Base-by-base conservation (phyloP, 805 yeast genomes). In the Nakazawaea laoshanensis region DNA sequence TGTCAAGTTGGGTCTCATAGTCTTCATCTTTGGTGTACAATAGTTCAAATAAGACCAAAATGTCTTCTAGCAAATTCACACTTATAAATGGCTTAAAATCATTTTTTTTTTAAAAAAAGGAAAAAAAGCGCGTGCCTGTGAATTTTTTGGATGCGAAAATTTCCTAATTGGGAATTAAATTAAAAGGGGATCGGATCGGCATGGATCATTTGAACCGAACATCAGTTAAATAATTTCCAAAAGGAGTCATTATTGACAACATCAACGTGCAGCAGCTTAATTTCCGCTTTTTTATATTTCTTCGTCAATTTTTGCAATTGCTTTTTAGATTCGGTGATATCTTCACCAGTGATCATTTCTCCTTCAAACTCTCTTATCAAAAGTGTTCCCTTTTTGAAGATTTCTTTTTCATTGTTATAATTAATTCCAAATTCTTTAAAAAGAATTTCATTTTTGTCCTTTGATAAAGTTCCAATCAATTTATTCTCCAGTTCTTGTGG, bases 341-440 rank as follows among this genome's bases (percentile, higher is more conserved):
- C n/a, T 13, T 25, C 12, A 40, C 43, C 7, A 28, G 19, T 42
- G 9, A 22, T 31, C 10, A 42, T 42, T 30, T 45, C 47, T 15
- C 40, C 39, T 9, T 24, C 21, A 12, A 50, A 45, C 33, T 74
- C 77, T 45, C 88, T 59, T 3, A 76, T 60, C 12, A 73, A 52
- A 2, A 72, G 55, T 0, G 88, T 74, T 2, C 98, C 98, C 58
- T 89, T 92, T 42, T 80, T 83, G 58, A 59, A 92, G 41, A 87
- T 77, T 35, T 83, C 96, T 0, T 82, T 83, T 55, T 89, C 96
- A 42, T 84, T 74, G 51, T 92, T 92, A 57, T 92, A 92, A 49
- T 92, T 92, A 27, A 89, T 76, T 0, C 82, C 82, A 54, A 88
- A 83, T 39, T 76, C 70, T 15, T 67, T 57, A 49, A 82, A 92